A percentile compares a stretch with the other conserved stretches of the same genome.
These are phyloP conservation scores for Omphalea diandra DNA, from an alignment of 441 rosid genomes.

Conservation along the genomic window DNA sequence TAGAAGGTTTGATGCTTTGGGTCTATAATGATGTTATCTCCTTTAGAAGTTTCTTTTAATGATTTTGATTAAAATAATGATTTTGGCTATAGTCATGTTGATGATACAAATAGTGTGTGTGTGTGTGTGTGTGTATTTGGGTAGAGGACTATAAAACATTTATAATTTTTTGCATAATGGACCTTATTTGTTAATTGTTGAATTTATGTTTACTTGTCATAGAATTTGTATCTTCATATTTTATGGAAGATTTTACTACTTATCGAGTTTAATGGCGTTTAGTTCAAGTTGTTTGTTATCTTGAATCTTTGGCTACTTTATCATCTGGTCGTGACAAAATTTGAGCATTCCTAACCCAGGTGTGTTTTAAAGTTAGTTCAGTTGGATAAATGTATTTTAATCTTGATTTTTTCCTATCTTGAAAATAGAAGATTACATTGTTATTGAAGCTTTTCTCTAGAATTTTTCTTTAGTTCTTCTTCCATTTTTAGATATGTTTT, in stretches of 20 bases:
- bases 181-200: not conserved
- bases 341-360: not conserved
- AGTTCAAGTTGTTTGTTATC: not conserved
- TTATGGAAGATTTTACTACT: not conserved
- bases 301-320: not conserved
- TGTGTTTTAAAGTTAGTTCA: constrained; percentile 16
- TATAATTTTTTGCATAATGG: not conserved
- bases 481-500: no score
- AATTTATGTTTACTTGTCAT: not conserved
- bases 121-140: not conserved
- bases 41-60: not conserved
- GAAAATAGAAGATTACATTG: no score
- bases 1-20: not conserved
- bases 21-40: constrained; percentile 13
- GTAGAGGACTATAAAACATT: not conserved
- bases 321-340: constrained; percentile 5
- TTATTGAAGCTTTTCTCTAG: no score
- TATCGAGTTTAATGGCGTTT: no score
- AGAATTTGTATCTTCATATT: not conserved
- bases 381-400: constrained; percentile 19
- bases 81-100: constrained; percentile 3
- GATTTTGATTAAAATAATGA: constrained; percentile 9
- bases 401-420: no score
- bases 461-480: no score
- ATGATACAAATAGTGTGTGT: constrained; percentile 12